Evolutionary conservation across 2,329 filamentous ascomycete genomes (phyloP).

Genomic region (Aspergillus uvarum): DNA sequence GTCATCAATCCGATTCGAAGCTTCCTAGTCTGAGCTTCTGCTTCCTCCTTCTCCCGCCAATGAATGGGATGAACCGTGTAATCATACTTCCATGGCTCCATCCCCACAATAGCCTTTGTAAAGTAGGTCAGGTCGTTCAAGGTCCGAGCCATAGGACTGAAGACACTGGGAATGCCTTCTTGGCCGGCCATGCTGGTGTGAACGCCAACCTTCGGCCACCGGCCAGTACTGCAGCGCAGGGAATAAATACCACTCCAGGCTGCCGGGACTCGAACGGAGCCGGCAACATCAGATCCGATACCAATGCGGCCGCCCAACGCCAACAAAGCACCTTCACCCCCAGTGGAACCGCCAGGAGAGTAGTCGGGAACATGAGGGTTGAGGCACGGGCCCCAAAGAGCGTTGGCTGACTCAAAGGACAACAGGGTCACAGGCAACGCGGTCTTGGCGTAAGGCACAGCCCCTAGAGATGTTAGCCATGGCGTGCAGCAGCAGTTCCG

Average conservation of each 20-base stretch:
- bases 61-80: conserved; percentile 79
- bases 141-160: conserved; percentile 88
- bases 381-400: conserved; percentile 76
- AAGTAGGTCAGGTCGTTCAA: conserved; percentile 83
- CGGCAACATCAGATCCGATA: conserved; percentile 87
- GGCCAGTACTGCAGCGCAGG: conserved; percentile 79
- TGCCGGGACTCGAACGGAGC: conserved; percentile 81
- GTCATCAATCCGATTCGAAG: conserved; percentile 74
- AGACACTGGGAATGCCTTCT: conserved; percentile 84
- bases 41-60: conserved; percentile 66
- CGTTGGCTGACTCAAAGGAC: conserved; percentile 77
- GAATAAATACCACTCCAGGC: conserved; percentile 90
- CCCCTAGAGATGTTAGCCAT: conserved; percentile 50
- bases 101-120: conserved; percentile 70
- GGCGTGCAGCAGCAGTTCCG: not conserved
- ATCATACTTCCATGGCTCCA: conserved; percentile 88
- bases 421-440: conserved; percentile 83
- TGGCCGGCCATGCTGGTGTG: conserved; percentile 89
- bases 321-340: conserved; percentile 77
- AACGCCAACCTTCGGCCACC: conserved; percentile 84
- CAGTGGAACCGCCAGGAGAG: conserved; percentile 85
- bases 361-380: conserved; percentile 85
- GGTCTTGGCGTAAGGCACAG: conserved; percentile 90
- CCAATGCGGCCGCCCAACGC: conserved; percentile 82
- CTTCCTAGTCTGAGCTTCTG: conserved; percentile 61